Percentiles rank a stretch among this genome's conserved stretches.
These are phyloP conservation scores for Lentinula novae-zelandiae DNA, from an alignment of 1,284 basidiomycete species.

Conservation along the genomic window DNA sequence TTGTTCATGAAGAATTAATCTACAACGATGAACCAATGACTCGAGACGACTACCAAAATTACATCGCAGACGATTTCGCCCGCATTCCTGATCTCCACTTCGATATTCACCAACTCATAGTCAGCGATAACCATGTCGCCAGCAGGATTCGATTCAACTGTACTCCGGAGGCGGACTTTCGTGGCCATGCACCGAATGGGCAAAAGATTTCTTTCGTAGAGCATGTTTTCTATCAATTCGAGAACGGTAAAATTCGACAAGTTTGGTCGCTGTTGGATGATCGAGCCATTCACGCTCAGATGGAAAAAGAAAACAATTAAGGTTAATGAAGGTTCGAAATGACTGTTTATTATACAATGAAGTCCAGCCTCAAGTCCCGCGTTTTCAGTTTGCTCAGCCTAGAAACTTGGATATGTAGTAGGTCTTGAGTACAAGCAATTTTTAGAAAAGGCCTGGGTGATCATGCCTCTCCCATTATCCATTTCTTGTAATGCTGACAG, in stretches of 20 bases:
- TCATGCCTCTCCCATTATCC: too few species aligned
- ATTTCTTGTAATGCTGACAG: neutral
- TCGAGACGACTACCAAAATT: neutral
- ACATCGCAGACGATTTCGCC: conserved; percentile 2
- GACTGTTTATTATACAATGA: too few species aligned
- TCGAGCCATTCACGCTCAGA: neutral
- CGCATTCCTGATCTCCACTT: conserved; percentile 4
- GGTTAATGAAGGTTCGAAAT: too few species aligned
- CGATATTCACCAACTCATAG: conserved; percentile 1
- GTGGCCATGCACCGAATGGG: neutral
- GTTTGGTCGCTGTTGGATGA: conserved; percentile 6
- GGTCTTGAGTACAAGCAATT: too few species aligned
- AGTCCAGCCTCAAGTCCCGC: too few species aligned
- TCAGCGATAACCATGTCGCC: neutral
- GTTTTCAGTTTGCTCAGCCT: too few species aligned
- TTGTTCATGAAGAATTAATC: neutral
- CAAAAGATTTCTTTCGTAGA: conserved; percentile 2
- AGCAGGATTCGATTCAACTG: conserved; percentile 4
- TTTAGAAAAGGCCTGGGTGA: too few species aligned
- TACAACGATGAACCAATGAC: conserved; percentile 2
- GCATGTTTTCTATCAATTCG: conserved; percentile 5
- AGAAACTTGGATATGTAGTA: too few species aligned
- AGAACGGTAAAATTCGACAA: conserved; percentile 1
- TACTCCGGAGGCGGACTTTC: neutral
- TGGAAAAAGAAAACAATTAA: neutral